Evolutionary conservation across 441 rosid species (phyloP), one percentile per base, ranked within the genome.

Genomic region (Manihot esculenta): DNA sequence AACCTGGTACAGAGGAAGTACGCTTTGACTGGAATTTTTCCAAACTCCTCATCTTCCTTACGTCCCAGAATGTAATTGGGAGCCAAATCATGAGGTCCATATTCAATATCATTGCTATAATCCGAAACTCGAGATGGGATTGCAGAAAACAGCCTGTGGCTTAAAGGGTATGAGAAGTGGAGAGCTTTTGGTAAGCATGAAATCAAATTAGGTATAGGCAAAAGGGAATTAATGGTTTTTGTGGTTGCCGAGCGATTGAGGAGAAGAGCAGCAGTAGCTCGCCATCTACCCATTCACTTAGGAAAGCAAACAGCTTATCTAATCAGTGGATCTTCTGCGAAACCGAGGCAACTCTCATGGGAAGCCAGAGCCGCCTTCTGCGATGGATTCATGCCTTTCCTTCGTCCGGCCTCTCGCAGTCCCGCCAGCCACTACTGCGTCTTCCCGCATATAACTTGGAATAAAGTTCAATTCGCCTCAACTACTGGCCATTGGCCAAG

Each of bases 1-100:
- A 60, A 89, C 97, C 97, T 86, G 76, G 99, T 92, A 60, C 86
- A 90, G 17, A 94, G 89, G 70, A 94, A 90, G 74, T 84, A 91
- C 21, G 97, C 92, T 81, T 89, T 92, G 60, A 92, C 76, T 41
- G 99, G 92, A 61, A 94, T 92, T 75, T 84, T 89, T 41, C 85
- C 90, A 10, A 48, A 57, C 23, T 87, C 89, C 55, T 88, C 93
- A 45, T 84, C 95, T 59, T 84, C 97, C 62, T 70, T 35, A 9
- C 82, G 80, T 42, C 74, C 84, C 66, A 82, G 66, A 8, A 69
- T 76, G 49, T 75, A 75, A 69, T 53, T 74, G 20, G 57, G 81
- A 62, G 68, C 79, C 3, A 77, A 75, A 72, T 87, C 93, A 77
- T 9, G 62, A 10, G 85, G 82, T 77, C 82, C 88, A 57, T 84